Evolutionary conservation across 768 basidiomycete species (phyloP).

Genomic region (Glaciozyma martinii): DNA sequence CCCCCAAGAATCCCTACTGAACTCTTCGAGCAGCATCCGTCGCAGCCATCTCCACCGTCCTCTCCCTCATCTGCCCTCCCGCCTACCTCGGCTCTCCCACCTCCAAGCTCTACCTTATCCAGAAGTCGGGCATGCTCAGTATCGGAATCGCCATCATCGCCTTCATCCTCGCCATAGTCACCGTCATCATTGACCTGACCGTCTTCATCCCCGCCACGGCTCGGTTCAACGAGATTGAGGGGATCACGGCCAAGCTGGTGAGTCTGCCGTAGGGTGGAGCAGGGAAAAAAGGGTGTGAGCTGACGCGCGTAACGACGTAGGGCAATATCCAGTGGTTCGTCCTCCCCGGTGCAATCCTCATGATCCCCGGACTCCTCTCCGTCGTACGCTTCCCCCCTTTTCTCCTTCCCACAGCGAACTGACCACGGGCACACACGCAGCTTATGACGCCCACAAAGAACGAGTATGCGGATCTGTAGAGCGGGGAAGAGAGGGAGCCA

Average conservation of each 20-base stretch:
- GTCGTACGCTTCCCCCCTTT: conserved; percentile 5
- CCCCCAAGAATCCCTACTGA: no score
- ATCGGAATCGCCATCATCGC: conserved; percentile 18
- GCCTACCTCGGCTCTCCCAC: conserved; percentile 19
- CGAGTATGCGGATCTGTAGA: no score
- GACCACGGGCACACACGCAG: no score
- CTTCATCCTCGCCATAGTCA: conserved; percentile 13
- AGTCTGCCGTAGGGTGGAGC: neutral
- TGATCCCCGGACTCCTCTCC: conserved; percentile 15
- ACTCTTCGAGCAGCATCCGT: conserved; percentile 11
- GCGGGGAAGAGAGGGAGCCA: no score
- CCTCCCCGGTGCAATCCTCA: conserved; percentile 17
- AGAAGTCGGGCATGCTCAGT: conserved; percentile 27
- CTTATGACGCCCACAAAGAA: no score
- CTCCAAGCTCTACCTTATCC: conserved; percentile 19
- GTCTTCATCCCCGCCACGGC: conserved; percentile 22
- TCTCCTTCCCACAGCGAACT: no score
- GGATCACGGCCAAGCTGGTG: conserved; percentile 11
- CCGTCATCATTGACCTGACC: conserved; percentile 18
- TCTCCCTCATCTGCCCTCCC: conserved; percentile 24
- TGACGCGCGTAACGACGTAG: neutral
- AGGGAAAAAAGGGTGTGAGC: neutral
- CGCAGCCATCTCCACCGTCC: conserved; percentile 6
- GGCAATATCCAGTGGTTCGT: conserved; percentile 31
- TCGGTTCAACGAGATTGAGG: conserved; percentile 5